Base-by-base conservation (phyloP, 73 alveolate species). In the Paramecium primaurelia region DNA sequence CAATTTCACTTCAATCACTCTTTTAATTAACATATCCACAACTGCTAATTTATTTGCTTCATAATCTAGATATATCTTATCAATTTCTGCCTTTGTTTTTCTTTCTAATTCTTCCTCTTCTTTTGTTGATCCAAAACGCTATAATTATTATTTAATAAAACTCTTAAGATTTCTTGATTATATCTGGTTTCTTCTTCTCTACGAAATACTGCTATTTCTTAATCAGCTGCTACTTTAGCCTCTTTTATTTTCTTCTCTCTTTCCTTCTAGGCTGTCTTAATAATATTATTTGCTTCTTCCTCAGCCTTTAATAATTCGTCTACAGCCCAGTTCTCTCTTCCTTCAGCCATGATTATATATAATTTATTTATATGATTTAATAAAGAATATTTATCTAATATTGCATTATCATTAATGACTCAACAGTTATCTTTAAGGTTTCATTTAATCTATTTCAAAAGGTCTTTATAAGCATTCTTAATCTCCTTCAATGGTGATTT, bases 171-270 rank as follows among this genome's bases (percentile, higher is more conserved):
- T 71, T 89, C 94, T 71, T 68, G 38, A 47, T 89, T 64, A 34
- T 71, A 89, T 89, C 59, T 89, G 20, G 75, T 83, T 47, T 89
- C 94, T 89, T 89, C 86, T 42, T 89, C 94, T 30, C 85, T 64
- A 18, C 94, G 32, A 58, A 71, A 89, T 30, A 71, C 77, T 77
- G 71, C 88, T 42, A 89, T 83, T 73, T 89, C 94, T 71, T 89
- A 73, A 71, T 89, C 94, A 71, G 94, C 94, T 40, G 94, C 94
- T 22, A 83, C 75, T 49, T 83, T 89, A 32, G 94, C 94, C 22
- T 89, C 94, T 71, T 89, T 89, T 20, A 89, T 77, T 68, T 89
- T 89, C 68, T 73, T 89, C 54, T 89, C 94, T 89, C 94, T 89
- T 30, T 89, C 92, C 71, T 77, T 71, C 51, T 89, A 58, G 4